A percentile compares a stretch with the other conserved stretches of the same genome.
Conservation (phyloP, 2,329 filamentous ascomycete species). For the Pyricularia grisea region DNA sequence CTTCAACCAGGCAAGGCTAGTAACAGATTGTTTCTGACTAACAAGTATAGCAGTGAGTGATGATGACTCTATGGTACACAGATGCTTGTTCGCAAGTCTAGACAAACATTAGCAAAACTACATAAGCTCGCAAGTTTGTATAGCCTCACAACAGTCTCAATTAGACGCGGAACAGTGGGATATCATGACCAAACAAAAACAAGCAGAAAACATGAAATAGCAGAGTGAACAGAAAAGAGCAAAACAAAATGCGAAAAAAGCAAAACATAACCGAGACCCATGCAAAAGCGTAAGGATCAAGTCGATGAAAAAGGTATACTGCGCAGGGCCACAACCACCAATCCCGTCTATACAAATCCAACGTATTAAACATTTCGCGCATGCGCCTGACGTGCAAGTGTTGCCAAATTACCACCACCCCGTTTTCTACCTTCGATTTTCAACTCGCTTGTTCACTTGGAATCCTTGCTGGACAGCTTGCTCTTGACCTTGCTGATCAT, state of each 20-base stretch:
- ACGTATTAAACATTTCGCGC: not conserved
- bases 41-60: not conserved
- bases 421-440: not conserved
- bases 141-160: not conserved
- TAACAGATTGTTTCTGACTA: not conserved
- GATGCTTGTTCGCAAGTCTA: conserved; percentile 2
- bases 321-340: not conserved
- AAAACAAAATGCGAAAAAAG: not conserved
- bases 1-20: not conserved
- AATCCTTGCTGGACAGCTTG: conserved; percentile 26
- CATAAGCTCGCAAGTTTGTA: not conserved
- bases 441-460: not conserved
- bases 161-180: not conserved
- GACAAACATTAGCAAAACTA: not conserved
- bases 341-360: not conserved
- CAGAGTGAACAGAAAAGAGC: conserved; percentile 6
- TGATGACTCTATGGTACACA: conserved; percentile 3
- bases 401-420: not conserved
- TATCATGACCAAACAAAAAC: conserved; percentile 2
- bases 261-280: not conserved
- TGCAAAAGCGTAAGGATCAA: not conserved
- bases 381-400: not conserved
- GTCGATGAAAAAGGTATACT: not conserved
- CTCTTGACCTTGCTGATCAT: conserved; percentile 50
- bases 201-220: not conserved